phyloP scores from a whole-genome alignment of 192 early-diverging fungal genomes.

The Cladochytrium replicatum region DNA sequence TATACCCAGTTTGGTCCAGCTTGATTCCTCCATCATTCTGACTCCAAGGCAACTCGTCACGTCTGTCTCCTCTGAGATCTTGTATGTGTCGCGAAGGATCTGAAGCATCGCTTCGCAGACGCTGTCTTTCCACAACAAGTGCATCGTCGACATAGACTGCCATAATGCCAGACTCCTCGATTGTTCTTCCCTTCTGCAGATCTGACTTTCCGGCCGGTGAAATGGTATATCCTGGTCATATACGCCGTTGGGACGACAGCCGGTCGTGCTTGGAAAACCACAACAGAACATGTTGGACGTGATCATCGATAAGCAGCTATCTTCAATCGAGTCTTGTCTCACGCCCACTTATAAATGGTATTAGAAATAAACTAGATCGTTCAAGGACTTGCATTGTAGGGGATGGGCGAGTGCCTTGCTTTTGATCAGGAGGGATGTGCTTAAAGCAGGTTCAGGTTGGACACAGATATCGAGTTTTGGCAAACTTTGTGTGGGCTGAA shows the following conservation, averaged over 20 bases:
- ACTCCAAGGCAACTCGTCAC: too few relatives aligned
- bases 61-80: too few relatives aligned
- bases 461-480: constrained; percentile 96
- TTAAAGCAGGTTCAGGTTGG: too few relatives aligned
- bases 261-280: constrained; percentile 86
- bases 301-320: constrained; percentile 75
- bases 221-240: constrained; percentile 58
- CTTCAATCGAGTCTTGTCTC: constrained; percentile 1
- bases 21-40: too few relatives aligned
- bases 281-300: constrained; percentile 88
- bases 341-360: background rate
- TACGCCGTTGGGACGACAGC: constrained; percentile 61
- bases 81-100: too few relatives aligned
- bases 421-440: too few relatives aligned
- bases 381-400: constrained; percentile 90
- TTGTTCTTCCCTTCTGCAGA: too few relatives aligned
- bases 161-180: too few relatives aligned
- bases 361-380: constrained; percentile 60
- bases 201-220: constrained; percentile 76
- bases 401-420: constrained; percentile 55
- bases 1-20: too few relatives aligned
- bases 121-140: too few relatives aligned
- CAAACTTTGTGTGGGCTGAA: constrained; percentile 70
- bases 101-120: too few relatives aligned
- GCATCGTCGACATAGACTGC: too few relatives aligned